Base-by-base conservation (phyloP, 2,329 filamentous ascomycete genomes). In the Incumbomyces delicatus region DNA sequence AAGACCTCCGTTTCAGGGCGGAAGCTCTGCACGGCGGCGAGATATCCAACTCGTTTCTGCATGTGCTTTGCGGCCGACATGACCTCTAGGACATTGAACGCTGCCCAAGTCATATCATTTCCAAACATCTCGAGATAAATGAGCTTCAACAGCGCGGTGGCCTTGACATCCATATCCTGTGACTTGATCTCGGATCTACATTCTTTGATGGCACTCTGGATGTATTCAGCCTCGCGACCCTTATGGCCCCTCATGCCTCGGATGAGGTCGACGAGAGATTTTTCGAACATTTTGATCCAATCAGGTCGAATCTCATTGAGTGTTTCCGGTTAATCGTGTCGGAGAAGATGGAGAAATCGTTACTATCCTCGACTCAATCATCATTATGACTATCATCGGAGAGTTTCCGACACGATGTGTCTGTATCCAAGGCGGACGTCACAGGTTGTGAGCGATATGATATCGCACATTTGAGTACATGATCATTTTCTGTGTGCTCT, bases 111-210 rank as follows among this genome's bases (percentile, higher is more conserved):
- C 92, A 98, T 98, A 67, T 96, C 92, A 64, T 96, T 86, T 12
- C 92, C 92, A 57, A 96, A 89, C 92, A 98, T 98, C 65, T 98
- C 92, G 55, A 98, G 79, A 65, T 98, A 98, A 44, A 95, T 83
- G 58, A 98, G 77, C 72, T 98, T 98, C 61, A 98, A 73, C 45
- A 98, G 76, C 38, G 92, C 92, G 30, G 88, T 96, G 16, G 92
- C 89, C 74, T 98, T 98, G 67, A 95, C 77, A 70, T 96, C 85
- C 85, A 95, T 92, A 67, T 98, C 92, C 69, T 90, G 85, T 57
- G 85, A 85, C 63, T 83, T 84, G 63, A 96, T 87, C 67, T 98
- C 92, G 61, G 81, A 75, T 59, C 89, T 87, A 67, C 92, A 98
- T 85, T 98, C 92, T 72, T 88, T 89, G 62, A 96, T 71, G 61